Percentiles rank a stretch among this genome's conserved stretches.
These are phyloP conservation scores for Erodium trifolium DNA, from an alignment of 441 rosid species.

Conservation along the genomic window DNA sequence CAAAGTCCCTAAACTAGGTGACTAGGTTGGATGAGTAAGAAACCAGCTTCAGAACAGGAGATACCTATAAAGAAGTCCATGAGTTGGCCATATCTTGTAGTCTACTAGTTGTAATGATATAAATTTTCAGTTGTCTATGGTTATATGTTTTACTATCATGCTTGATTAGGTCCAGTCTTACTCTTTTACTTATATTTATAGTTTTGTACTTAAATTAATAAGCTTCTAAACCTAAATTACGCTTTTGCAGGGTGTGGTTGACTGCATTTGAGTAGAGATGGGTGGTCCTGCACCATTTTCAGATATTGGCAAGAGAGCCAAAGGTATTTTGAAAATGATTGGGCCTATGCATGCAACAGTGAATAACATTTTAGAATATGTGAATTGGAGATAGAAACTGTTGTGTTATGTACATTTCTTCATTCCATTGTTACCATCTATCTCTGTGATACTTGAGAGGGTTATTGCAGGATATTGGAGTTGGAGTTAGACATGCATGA, in stretches of 20 bases:
- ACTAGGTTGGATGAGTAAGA: not conserved
- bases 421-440: not conserved
- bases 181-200: not conserved
- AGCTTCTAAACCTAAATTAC: conserved; percentile 2
- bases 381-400: not conserved
- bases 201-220: conserved; percentile 5
- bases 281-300: conserved; percentile 60
- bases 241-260: conserved; percentile 19
- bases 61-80: not conserved
- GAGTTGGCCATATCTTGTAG: not conserved
- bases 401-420: not conserved
- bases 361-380: not conserved
- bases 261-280: conserved; percentile 31
- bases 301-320: conserved; percentile 65
- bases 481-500: not conserved
- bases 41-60: not conserved
- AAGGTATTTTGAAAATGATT: conserved; percentile 31
- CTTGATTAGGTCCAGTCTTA: not conserved
- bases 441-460: not conserved
- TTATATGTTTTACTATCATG: not conserved
- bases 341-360: not conserved
- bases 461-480: not conserved
- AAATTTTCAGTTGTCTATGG: not conserved
- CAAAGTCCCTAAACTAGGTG: not conserved
- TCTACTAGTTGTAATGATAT: not conserved